Percentiles rank a stretch among this genome's conserved stretches.
phyloP scores from a whole-genome alignment of 768 basidiomycete genomes.

The Tylopilus sp. region DNA sequence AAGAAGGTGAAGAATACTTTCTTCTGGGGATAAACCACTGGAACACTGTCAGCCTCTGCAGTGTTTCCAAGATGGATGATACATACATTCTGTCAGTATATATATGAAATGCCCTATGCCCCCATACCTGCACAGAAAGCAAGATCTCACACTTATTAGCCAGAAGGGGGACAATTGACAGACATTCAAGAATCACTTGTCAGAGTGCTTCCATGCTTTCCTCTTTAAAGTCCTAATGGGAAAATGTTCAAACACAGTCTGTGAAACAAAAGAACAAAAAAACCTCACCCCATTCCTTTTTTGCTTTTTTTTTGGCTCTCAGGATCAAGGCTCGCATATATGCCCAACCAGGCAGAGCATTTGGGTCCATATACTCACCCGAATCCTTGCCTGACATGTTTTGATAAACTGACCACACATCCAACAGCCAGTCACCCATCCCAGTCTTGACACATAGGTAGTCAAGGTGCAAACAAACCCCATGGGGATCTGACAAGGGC shows the following conservation, averaged over 20 bases:
- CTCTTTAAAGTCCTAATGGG: conserved; percentile 42
- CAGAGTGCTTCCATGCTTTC: conserved; percentile 65
- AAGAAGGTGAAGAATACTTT: conserved; percentile 67
- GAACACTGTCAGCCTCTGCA: conserved; percentile 8
- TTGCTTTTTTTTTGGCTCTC: conserved; percentile 46
- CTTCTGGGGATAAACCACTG: conserved; percentile 36
- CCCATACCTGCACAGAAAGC: conserved; percentile 54
- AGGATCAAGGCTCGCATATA: conserved; percentile 72
- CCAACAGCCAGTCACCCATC: conserved; percentile 77
- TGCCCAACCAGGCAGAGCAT: conserved; percentile 71
- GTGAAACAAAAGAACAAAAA: not conserved
- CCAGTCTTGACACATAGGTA: conserved; percentile 79
- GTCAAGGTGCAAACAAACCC: conserved; percentile 78
- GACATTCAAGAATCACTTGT: conserved; percentile 75
- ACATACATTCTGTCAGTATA: conserved; percentile 64
- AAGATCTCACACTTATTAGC: conserved; percentile 81
- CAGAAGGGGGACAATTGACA: conserved; percentile 74
- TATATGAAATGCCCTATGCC: conserved; percentile 64
- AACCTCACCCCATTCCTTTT: conserved; percentile 40
- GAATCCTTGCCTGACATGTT: conserved; percentile 7
- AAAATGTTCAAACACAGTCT: conserved; percentile 1
- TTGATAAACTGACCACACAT: conserved; percentile 42
- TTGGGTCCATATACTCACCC: conserved; percentile 44
- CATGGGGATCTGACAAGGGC: conserved; percentile 87
- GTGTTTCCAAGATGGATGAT: not conserved